Evolutionary conservation across 331 rosid genomes (phyloP), one percentile per base, ranked within the genome.

Genomic region (Quercus lobata): DNA sequence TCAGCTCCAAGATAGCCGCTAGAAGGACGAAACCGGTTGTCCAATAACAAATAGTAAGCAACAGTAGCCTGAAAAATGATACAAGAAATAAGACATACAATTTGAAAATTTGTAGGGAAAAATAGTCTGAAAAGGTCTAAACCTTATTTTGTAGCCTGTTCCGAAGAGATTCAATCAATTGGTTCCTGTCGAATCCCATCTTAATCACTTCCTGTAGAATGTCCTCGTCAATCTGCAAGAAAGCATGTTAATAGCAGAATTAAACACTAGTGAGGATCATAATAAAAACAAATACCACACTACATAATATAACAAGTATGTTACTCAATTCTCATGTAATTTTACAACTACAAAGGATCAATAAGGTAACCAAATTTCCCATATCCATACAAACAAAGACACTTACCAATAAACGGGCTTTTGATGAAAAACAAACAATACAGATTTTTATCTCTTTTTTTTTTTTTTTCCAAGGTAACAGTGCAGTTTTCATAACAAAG

Each of bases 1-100:
- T 91, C 97, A 60, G 96, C 97, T 44, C 97, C 96, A 78, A 92
- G 99, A 87, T 92, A 92, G 83, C 99, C 97, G 60, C 87, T 93
- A 18, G 94, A 89, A 80, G 89, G 91, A 72, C 94, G 92, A 76
- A 89, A 95, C 25, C 91, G 90, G 29, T 88, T 89, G 84, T 93
- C 98, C 92, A 92, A 54, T 77, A 92, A 72, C 89, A 92, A 86
- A 83, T 92, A 91, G 83, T 95, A 95, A 30, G 99, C 89, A 24
- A 95, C 99, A 24, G 99, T 95, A 80, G 91, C 99, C 99, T 95
- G 96, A 80, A 87, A 92, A 77, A 60, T 63, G 71, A 21, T 52
- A 61, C 79, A 75, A 44, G 74, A 54, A 74, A 57, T 76, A 57
- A 85, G 88, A 73, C 32, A 68, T 30, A 69, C 63, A 44, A 72